These are phyloP conservation scores for Globomyces pollinis-pini DNA, from an alignment of 192 early-diverging fungal species.

Conservation along the genomic window DNA sequence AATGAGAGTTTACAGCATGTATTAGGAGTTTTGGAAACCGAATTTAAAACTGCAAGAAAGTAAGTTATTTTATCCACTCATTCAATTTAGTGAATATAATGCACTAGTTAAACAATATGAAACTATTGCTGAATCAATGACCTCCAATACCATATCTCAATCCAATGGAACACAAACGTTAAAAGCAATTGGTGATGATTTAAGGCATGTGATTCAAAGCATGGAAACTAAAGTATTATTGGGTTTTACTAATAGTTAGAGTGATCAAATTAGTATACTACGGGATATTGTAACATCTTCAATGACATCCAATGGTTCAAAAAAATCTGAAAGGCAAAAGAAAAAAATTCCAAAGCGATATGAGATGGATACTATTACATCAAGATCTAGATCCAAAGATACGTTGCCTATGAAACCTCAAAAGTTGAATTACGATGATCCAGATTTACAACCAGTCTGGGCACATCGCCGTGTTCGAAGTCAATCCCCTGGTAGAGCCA, in stretches of 20 bases:
- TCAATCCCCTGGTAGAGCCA: slow-evolving; percentile 17
- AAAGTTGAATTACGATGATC: too few relatives aligned
- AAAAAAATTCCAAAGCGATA: slow-evolving; percentile 11
- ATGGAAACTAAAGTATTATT: slow-evolving; percentile 41
- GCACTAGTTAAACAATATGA: slow-evolving; percentile 39
- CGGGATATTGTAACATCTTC: slow-evolving; percentile 33
- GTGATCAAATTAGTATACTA: slow-evolving; percentile 46
- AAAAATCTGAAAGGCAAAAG: slow-evolving; percentile 2
- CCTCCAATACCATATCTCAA: slow-evolving; percentile 7
- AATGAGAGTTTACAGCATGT: slow-evolving; percentile 22
- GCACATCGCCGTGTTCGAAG: slow-evolving; percentile 6
- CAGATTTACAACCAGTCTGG: too few relatives aligned
- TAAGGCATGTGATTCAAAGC: slow-evolving; percentile 38
- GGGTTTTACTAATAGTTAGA: slow-evolving; percentile 9
- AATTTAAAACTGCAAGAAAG: slow-evolving; percentile 33
- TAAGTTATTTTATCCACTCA: slow-evolving; percentile 4
- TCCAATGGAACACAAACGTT: neutral
- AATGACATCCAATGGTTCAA: slow-evolving; percentile 9
- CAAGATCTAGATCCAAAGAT: neutral
- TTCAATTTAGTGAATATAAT: slow-evolving; percentile 34
- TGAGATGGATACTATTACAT: neutral
- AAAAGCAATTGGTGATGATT: slow-evolving; percentile 32
- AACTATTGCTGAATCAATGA: slow-evolving; percentile 16
- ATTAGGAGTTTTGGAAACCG: slow-evolving; percentile 29
- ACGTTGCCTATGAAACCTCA: neutral